Conservation (phyloP, 352 stramenopile species). For the Pythium vanterpoolii region DNA sequence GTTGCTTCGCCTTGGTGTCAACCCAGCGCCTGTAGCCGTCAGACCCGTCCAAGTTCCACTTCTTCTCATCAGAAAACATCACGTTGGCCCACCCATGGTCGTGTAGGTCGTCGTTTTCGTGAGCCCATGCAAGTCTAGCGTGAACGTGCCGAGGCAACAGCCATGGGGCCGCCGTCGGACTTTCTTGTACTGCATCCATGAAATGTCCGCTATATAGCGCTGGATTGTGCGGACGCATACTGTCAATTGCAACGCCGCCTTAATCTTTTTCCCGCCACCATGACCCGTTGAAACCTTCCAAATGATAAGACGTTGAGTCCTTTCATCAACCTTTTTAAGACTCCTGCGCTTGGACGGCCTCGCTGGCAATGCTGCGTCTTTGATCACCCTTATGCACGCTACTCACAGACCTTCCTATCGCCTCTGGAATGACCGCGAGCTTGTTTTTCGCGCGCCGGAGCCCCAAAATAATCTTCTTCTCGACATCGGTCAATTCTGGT, state of each 20-base stretch:
- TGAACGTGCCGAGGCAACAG: background rate
- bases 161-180: background rate
- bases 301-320: background rate
- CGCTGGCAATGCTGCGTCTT: too few relatives aligned
- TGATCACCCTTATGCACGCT: too few relatives aligned
- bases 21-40: constrained; percentile 10
- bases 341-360: background rate
- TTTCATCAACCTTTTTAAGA: background rate
- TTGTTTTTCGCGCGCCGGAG: too few relatives aligned
- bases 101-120: background rate
- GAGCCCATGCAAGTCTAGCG: background rate
- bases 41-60: constrained; percentile 5
- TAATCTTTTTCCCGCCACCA: background rate
- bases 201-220: background rate
- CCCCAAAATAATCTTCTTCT: too few relatives aligned
- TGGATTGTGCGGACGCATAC: background rate
- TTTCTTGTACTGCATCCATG: constrained; percentile 1
- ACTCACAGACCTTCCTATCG: too few relatives aligned
- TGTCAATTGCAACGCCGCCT: background rate
- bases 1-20: background rate
- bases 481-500: too few relatives aligned
- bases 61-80: constrained; percentile 6
- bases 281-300: background rate
- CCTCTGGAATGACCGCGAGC: too few relatives aligned
- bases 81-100: constrained; percentile 2